These are phyloP conservation scores for Colletotrichum plurivorum DNA, from an alignment of 2,329 filamentous ascomycete species.

Conservation along the genomic window DNA sequence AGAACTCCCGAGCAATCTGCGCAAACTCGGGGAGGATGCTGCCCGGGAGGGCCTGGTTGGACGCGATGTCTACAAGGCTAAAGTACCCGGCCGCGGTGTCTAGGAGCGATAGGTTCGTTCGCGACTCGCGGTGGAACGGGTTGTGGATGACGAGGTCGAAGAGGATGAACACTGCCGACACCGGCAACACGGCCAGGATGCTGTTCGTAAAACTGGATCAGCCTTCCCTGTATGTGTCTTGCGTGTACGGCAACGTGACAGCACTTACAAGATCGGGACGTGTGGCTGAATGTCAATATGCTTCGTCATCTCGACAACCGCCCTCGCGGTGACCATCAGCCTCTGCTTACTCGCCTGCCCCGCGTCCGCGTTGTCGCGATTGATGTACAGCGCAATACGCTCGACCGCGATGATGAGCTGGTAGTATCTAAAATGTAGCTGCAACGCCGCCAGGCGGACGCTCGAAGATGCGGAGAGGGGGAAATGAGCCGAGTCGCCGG, in stretches of 20 bases:
- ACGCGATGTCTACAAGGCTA: constrained; percentile 34
- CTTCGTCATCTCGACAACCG: constrained; percentile 50
- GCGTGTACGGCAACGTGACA: too few species aligned
- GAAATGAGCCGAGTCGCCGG: constrained; percentile 44
- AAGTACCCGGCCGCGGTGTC: constrained; percentile 41
- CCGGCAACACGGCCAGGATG: constrained; percentile 39
- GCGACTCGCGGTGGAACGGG: constrained; percentile 41
- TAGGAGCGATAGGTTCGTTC: constrained; percentile 38
- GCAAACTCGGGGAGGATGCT: constrained; percentile 33
- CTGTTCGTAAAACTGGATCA: constrained; percentile 8
- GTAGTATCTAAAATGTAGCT: constrained; percentile 50
- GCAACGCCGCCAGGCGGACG: constrained; percentile 44
- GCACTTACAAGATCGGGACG: constrained; percentile 51
- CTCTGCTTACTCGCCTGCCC: constrained; percentile 43
- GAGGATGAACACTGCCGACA: constrained; percentile 43
- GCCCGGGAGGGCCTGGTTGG: constrained; percentile 35
- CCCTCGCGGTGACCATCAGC: constrained; percentile 49
- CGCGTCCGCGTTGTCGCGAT: constrained; percentile 35
- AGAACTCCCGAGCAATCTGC: constrained; percentile 29
- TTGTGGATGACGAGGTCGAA: constrained; percentile 45
- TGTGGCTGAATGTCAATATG: constrained; percentile 51
- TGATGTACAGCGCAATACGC: constrained; percentile 47
- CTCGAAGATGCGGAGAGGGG: constrained; percentile 37
- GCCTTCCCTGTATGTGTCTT: too few species aligned
- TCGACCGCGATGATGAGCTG: constrained; percentile 49